Evolutionary conservation across 2,329 filamentous ascomycete species (phyloP), one percentile per base, ranked within the genome.

Genomic region (Biscogniauxia marginata): DNA sequence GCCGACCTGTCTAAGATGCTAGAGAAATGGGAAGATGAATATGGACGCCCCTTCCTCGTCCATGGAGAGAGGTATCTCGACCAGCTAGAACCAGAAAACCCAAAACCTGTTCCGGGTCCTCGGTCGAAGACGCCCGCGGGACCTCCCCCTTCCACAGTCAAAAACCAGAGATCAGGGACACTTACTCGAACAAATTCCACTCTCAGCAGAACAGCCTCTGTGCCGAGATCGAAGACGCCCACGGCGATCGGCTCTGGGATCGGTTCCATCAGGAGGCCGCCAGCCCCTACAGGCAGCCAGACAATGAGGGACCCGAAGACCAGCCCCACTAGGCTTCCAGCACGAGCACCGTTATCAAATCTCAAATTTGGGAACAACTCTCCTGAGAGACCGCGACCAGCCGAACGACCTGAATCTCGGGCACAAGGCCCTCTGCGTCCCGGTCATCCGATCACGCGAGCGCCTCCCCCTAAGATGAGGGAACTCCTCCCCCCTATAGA

Each of bases 1-100:
- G 83, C 82, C 0, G 92, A 98, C n/a, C 77, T 99, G 56, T 84
- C 84, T 62, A 93, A 87, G 71, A 81, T 84, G n/a, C 81, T 99
- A 23, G 90, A 93, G 70, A 77, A 82, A 47, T 99, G 91, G 87
- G 95, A 99, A 71, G 89, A 96, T 52, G 95, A 98, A 69, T 97
- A 93, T 71, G 93, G 92, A 3, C 86, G 92, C 9, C 91, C 93
- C 3, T 99, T 99, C 79, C 79, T 96, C 47, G 93, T 99, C 13
- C 91, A 95, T 63, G 95, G 95, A 24, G 89, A 96, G 69, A 84
- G 91, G 62, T 99, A 97, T 69, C 80, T 99, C 34, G 92, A 98
- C 61, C 84, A 88, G 56, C 76, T 98, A n/a, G 88, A 91, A 50
- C 81, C 80, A 9, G 80, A 81, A 16, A 83, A 86, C 22, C 68